A percentile compares a stretch with the other conserved stretches of the same genome.
phyloP scores from a whole-genome alignment of 345 rosid genomes.

The Citrus inodora region DNA sequence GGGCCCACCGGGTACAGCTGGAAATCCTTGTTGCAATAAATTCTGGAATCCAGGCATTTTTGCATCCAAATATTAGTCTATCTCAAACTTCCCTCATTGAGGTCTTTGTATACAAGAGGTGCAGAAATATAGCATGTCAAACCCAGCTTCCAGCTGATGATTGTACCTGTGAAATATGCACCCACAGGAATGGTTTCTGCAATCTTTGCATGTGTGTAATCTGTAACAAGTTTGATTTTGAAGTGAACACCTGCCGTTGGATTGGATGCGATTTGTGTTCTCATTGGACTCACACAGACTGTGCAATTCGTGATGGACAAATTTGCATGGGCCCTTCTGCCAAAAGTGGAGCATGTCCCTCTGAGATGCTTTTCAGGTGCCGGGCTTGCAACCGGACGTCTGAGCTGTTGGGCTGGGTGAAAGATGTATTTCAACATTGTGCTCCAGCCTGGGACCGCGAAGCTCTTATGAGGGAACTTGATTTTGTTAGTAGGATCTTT shows the following conservation, averaged over 20 bases:
- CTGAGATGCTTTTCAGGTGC: constrained; percentile 89
- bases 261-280: constrained; percentile 95
- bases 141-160: constrained; percentile 91
- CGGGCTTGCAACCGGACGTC: constrained; percentile 89
- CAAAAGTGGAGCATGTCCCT: constrained; percentile 60
- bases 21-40: constrained; percentile 89
- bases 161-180: constrained; percentile 77
- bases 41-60: constrained; percentile 87
- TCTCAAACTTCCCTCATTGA: constrained; percentile 83
- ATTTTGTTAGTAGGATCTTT: constrained; percentile 84
- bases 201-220: constrained; percentile 97
- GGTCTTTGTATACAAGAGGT: constrained; percentile 81
- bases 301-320: constrained; percentile 89
- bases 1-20: constrained; percentile 80
- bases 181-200: constrained; percentile 87
- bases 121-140: constrained; percentile 91
- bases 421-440: constrained; percentile 95
- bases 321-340: constrained; percentile 73
- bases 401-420: constrained; percentile 94
- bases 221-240: constrained; percentile 95
- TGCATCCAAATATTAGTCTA: constrained; percentile 82
- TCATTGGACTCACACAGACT: constrained; percentile 98
- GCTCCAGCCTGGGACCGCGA: constrained; percentile 90
- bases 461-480: constrained; percentile 80
- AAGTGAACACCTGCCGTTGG: constrained; percentile 97